phyloP scores from a whole-genome alignment of 2,329 filamentous ascomycete genomes.

The Scleromitrula shiraiana region DNA sequence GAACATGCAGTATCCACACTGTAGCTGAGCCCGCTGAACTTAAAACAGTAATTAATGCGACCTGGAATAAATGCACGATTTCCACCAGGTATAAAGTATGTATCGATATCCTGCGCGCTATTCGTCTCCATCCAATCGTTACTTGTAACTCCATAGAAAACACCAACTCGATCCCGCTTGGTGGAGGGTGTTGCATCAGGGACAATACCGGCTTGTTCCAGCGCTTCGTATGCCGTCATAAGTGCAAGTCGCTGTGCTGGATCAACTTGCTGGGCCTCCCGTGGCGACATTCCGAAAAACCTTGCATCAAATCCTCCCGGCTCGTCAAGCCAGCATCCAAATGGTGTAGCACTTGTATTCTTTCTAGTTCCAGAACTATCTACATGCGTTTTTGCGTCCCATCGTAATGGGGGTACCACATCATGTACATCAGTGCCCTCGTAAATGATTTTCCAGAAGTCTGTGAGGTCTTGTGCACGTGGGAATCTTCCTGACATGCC shows the following conservation, averaged over 20 bases:
- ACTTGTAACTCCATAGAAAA: slow-evolving; percentile 19
- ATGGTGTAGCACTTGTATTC: slow-evolving; percentile 68
- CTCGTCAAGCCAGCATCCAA: slow-evolving; percentile 61
- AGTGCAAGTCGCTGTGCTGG: slow-evolving; percentile 71
- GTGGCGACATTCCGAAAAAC: slow-evolving; percentile 80
- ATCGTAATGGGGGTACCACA: slow-evolving; percentile 57
- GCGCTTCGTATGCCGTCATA: slow-evolving; percentile 68
- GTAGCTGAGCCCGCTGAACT: slow-evolving; percentile 40
- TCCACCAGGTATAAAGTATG: slow-evolving; percentile 21
- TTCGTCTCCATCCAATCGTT: slow-evolving; percentile 23
- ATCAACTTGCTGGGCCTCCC: slow-evolving; percentile 70
- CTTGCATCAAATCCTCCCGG: slow-evolving; percentile 68
- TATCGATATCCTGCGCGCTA: slow-evolving; percentile 19
- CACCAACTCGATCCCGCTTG: slow-evolving; percentile 33
- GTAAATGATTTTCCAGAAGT: slow-evolving; percentile 63
- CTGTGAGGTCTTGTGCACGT: slow-evolving; percentile 50
- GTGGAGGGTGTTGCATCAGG: slow-evolving; percentile 17
- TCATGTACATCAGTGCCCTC: slow-evolving; percentile 65
- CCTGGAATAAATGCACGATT: slow-evolving; percentile 23
- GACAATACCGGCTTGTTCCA: slow-evolving; percentile 72
- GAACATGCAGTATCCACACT: slow-evolving; percentile 54
- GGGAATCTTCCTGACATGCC: slow-evolving; percentile 73
- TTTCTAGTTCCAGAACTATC: slow-evolving; percentile 64
- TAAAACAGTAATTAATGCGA: slow-evolving; percentile 33
- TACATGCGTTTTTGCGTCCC: slow-evolving; percentile 62